A percentile compares a stretch with the other conserved stretches of the same genome.
phyloP scores from a whole-genome alignment of 148 eudicot species.

The Chenopodium suecicum region DNA sequence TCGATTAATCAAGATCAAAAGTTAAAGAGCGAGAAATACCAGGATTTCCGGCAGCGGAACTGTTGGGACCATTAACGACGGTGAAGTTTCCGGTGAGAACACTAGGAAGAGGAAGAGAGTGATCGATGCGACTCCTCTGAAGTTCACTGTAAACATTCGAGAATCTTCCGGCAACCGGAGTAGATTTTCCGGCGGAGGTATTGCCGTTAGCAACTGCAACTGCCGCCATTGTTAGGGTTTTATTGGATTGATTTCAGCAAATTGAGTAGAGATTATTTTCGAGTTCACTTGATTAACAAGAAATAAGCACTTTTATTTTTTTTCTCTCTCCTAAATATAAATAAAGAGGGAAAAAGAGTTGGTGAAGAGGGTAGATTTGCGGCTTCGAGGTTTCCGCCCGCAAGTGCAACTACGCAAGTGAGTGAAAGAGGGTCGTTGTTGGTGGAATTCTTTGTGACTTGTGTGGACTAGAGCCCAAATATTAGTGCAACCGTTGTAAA shows the following conservation, averaged over 20 bases:
- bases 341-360: too few species aligned
- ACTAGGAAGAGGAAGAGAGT: constrained; percentile 74
- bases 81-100: constrained; percentile 61
- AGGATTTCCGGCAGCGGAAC: constrained; percentile 97
- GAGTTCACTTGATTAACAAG: neutral
- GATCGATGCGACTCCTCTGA: constrained; percentile 83
- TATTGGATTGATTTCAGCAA: neutral
- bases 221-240: constrained; percentile 51
- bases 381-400: constrained; percentile 39
- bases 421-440: too few species aligned
- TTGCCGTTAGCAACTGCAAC: constrained; percentile 51
- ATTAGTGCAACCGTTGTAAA: too few species aligned
- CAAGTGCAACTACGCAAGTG: neutral
- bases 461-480: too few species aligned
- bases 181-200: constrained; percentile 30
- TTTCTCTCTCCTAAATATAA: neutral
- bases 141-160: constrained; percentile 81
- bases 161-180: constrained; percentile 42
- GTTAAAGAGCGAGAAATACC: constrained; percentile 35
- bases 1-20: too few species aligned
- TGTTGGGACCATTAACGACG: constrained; percentile 74
- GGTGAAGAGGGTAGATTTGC: neutral
- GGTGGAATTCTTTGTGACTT: too few species aligned
- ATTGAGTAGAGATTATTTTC: neutral
- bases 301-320: neutral